Evolutionary conservation across 495 filamentous ascomycete genomes (phyloP), one percentile per base, ranked within the genome.

Genomic region (Tetracladium marchalianum): DNA sequence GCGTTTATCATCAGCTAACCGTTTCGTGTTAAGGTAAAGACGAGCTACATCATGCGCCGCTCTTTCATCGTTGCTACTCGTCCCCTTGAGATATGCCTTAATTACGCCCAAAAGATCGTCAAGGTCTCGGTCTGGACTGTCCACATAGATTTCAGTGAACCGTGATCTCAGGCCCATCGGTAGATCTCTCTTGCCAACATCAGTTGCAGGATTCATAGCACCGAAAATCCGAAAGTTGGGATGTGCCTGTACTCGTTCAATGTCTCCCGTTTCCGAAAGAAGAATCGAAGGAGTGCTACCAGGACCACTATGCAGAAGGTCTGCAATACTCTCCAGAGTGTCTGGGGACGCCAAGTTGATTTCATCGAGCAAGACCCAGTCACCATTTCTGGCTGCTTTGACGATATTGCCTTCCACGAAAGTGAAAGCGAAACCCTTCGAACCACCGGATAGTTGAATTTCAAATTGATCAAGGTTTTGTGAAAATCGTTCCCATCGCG

Each of bases 181-280:
- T 3, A 99, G 70, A 61, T 97, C 92, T 46, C 87, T 78, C 67
- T 97, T 99, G 31, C 93, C 93, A 46, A 95, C 77, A 70, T 99
- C 93, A 11, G 90, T 97, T 10, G 93, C 90, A 37, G 93, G 93
- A 57, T 99, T 99, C 93, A 99, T 99, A 37, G 92, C 92, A 18
- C 85, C 93, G 63, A 99, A 97, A 18, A 99, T 84, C 31, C 93
- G 81, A 61, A 99, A 99, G 54, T 95, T 77, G 2, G 86, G 83
- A 60, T 99, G 92, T 1, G 89, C 90, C 43, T 81, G 77, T 8
- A 97, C 80, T 36, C 88, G 76, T 60, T 96, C 87, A 18, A 89
- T 81, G 47, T 89, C 84, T 41, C 92, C 93, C 33, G 87, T 88
- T 64, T 99, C 93, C 1, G 87, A 85, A 22, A 99, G 75, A 11